phyloP scores from a whole-genome alignment of 2,329 filamentous ascomycete species.

The Epicoccum sorghinum region DNA sequence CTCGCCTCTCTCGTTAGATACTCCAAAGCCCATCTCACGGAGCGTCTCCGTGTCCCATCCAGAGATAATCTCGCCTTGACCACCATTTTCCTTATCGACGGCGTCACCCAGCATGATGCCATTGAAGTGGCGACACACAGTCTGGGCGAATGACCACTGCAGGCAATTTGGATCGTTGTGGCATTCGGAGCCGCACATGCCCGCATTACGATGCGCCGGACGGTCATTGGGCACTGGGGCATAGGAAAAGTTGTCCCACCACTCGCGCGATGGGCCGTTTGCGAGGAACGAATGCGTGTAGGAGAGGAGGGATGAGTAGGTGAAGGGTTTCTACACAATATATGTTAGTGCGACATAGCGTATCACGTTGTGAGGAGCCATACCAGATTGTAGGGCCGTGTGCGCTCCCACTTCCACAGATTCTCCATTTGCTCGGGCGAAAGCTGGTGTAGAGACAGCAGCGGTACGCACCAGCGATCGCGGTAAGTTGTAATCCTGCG shows the following conservation, averaged over 20 bases:
- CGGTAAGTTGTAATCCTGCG: conserved; percentile 52
- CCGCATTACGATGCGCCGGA: conserved; percentile 42
- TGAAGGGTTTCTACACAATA: conserved; percentile 40
- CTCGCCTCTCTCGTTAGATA: conserved; percentile 40
- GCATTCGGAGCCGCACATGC: conserved; percentile 44
- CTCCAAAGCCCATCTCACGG: conserved; percentile 42
- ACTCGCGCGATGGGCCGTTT: conserved; percentile 39
- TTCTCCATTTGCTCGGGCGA: conserved; percentile 55
- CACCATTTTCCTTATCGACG: conserved; percentile 40
- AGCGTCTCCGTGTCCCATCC: conserved; percentile 50
- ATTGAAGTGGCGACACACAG: conserved; percentile 46
- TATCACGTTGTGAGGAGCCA: neutral
- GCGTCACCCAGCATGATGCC: conserved; percentile 44
- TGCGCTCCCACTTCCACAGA: conserved; percentile 57
- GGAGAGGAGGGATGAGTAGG: conserved; percentile 46
- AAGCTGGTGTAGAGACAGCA: conserved; percentile 49
- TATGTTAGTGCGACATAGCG: conserved; percentile 1
- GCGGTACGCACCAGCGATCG: conserved; percentile 52
- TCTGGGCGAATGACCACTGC: conserved; percentile 47
- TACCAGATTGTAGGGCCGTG: conserved; percentile 43
- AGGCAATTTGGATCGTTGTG: conserved; percentile 41
- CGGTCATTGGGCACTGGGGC: conserved; percentile 43
- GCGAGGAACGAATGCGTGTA: conserved; percentile 45
- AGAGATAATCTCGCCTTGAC: conserved; percentile 46
- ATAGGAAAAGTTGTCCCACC: conserved; percentile 46